These are phyloP conservation scores for Mycena maculata DNA, from an alignment of 768 basidiomycete genomes.

Conservation along the genomic window DNA sequence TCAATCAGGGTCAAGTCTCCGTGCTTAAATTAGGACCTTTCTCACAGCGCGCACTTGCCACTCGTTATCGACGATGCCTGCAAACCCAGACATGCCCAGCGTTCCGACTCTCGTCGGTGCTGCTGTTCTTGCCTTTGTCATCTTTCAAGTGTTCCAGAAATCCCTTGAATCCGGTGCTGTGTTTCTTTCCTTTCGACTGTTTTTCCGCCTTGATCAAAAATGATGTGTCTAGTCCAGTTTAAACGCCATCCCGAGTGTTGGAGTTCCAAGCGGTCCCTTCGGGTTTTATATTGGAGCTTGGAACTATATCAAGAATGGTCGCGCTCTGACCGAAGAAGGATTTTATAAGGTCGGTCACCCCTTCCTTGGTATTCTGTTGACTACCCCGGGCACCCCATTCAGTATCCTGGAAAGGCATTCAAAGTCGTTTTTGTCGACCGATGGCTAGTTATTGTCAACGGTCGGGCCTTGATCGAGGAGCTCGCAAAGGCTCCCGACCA, in stretches of 20 bases:
- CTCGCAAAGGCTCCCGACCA: constrained; percentile 53
- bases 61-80: too few species aligned
- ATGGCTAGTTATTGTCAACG: constrained; percentile 56
- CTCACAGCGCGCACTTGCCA: too few species aligned
- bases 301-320: constrained; percentile 22
- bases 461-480: constrained; percentile 50
- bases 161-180: neutral
- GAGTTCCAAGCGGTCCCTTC: constrained; percentile 21
- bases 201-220: neutral
- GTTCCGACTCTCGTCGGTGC: too few species aligned
- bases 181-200: neutral
- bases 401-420: constrained; percentile 30
- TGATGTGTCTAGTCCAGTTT: neutral
- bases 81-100: too few species aligned
- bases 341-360: constrained; percentile 19
- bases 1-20: too few species aligned
- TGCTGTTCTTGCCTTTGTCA: neutral
- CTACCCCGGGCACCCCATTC: neutral
- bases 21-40: too few species aligned
- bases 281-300: constrained; percentile 26
- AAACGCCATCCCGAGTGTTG: constrained; percentile 23
- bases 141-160: neutral
- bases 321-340: constrained; percentile 22
- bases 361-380: neutral
- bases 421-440: constrained; percentile 27